Conservation (phyloP, 768 basidiomycete species). For the Mycena belliarum region DNA sequence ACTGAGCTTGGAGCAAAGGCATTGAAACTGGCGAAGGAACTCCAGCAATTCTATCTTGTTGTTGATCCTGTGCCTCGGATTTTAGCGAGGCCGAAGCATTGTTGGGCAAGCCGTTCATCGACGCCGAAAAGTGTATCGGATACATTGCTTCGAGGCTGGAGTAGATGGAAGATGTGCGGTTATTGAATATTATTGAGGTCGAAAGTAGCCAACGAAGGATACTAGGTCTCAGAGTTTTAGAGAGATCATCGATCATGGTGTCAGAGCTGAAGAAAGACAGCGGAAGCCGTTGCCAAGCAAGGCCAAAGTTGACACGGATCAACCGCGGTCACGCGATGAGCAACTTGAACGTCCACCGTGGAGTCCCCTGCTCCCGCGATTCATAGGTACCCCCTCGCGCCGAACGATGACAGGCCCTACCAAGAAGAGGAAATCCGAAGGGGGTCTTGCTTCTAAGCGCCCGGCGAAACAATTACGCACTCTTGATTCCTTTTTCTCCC, state of each 20-base stretch:
- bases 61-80: neutral
- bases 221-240: too few relatives aligned
- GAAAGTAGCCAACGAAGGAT: too few relatives aligned
- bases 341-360: neutral
- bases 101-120: neutral
- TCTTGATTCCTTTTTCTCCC: conserved; percentile 19
- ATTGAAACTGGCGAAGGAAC: too few relatives aligned
- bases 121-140: neutral
- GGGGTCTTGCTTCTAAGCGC: conserved; percentile 7
- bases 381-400: neutral
- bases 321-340: neutral
- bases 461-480: conserved; percentile 17
- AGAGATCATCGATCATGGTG: too few relatives aligned
- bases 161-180: neutral
- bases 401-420: neutral
- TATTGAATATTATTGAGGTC: too few relatives aligned
- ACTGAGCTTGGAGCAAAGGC: too few relatives aligned
- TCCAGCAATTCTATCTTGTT: too few relatives aligned
- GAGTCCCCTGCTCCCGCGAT: neutral
- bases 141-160: neutral
- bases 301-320: too few relatives aligned
- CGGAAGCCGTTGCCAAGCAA: too few relatives aligned
- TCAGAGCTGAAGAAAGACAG: too few relatives aligned
- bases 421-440: conserved; percentile 20
- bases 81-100: neutral